A percentile compares a stretch with the other conserved stretches of the same genome.
Evolutionary conservation across 192 early-diverging fungal genomes (phyloP).

Genomic region (Entomortierella lignicola): DNA sequence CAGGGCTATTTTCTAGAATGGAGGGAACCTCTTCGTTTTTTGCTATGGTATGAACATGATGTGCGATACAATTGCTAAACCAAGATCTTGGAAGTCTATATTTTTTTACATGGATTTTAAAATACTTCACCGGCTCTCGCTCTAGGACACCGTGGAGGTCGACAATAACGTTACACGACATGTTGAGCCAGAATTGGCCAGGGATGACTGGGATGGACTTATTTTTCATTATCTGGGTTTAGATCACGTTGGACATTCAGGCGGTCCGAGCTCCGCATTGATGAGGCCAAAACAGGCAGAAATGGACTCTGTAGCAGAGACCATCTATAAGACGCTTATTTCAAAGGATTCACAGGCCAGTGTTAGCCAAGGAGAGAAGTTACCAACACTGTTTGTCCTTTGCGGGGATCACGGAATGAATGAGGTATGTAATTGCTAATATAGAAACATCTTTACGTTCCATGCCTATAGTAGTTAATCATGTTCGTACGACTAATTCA

Average conservation of each 20-base stretch:
- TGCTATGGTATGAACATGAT: constrained; percentile 62
- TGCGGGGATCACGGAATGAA: constrained; percentile 91
- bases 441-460: background rate
- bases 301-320: constrained; percentile 75
- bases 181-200: constrained; percentile 65
- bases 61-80: too few species aligned
- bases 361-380: constrained; percentile 15
- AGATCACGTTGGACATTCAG: constrained; percentile 84
- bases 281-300: constrained; percentile 83
- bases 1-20: constrained; percentile 65
- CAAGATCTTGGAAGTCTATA: background rate
- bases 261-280: constrained; percentile 72
- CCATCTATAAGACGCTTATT: constrained; percentile 58
- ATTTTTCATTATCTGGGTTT: constrained; percentile 86
- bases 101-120: background rate
- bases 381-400: constrained; percentile 78
- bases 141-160: constrained; percentile 79
- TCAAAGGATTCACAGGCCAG: constrained; percentile 1
- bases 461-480: too few species aligned
- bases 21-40: constrained; percentile 78
- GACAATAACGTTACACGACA: constrained; percentile 80
- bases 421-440: constrained; percentile 58
- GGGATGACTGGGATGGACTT: constrained; percentile 74
- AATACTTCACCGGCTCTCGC: background rate
- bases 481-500: too few species aligned